Evolutionary conservation across 805 yeast genomes (phyloP), one percentile per base, ranked within the genome.

Genomic region (Candida sanyiensis): DNA sequence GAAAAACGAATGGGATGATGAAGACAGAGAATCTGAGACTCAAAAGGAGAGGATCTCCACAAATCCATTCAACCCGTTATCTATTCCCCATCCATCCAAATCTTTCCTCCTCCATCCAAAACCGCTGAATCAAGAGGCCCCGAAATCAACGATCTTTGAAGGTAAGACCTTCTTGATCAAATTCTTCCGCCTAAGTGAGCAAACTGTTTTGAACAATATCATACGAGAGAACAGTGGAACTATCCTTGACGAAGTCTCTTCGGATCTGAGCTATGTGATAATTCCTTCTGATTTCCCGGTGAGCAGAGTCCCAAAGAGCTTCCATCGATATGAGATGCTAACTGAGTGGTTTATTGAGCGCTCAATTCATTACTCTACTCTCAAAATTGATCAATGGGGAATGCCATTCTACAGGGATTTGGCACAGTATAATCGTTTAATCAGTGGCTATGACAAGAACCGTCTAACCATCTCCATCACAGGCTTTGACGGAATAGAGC

Each of bases 271-370:
- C 10, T 54, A 30, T 28, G 20, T 48, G 4, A 37, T 54, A 5
- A 43, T 53, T 3, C 58, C 59, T 6, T 51, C 57, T 6, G 37
- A 44, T 27, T 50, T 34, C 20, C 40, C 49, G 3, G 38, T 44
- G 1, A 31, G 32, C 6, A 30, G 46, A 1, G 23, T 51, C 4
- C 54, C 56, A 16, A n/a, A 32, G 6, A 23, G 36, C 15, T 37
- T 21, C 6, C 45, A 44, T 6, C 35, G 54, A 26, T 17, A 55
- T 45, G 49, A 43, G 2, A 45, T 78, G 0, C 73, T 77, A 2
- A 85, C 95, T 0, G 95, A 87, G 57, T 85, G 90, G 83, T 80
- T 80, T 47, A 61, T 87, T 10, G 96, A 86, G 58, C 63, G 95
- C 42, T 73, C 83, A 18, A 64, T 85, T 17, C 80, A 71, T 58